phyloP scores from a whole-genome alignment of 2,329 filamentous ascomycete genomes.

The Alternaria triticimaculans region DNA sequence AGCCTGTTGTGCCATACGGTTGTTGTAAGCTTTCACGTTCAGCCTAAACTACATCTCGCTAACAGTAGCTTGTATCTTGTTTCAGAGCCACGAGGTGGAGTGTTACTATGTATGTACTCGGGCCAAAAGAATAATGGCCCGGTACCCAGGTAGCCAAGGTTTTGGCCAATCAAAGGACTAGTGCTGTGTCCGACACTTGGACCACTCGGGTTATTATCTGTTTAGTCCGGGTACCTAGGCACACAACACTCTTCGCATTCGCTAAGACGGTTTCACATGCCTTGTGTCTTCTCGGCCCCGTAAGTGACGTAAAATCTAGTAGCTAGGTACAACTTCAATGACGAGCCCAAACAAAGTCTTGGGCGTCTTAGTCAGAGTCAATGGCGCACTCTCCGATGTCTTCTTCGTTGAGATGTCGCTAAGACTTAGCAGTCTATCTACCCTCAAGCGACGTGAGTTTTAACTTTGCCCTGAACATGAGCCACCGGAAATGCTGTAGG shows the following conservation, averaged over 20 bases:
- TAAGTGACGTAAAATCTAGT: neutral
- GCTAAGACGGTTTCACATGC: neutral
- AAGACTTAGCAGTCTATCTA: neutral
- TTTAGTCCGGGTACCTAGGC: neutral
- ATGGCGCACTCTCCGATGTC: neutral
- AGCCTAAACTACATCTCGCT: constrained; percentile 1
- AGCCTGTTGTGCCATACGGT: neutral
- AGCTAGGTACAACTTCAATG: neutral
- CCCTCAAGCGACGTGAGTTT: neutral
- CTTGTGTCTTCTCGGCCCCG: neutral
- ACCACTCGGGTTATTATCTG: neutral
- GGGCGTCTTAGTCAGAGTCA: neutral
- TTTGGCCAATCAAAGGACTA: neutral
- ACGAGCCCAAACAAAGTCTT: neutral
- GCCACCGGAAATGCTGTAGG: neutral
- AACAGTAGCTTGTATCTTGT: neutral
- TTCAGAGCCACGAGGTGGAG: neutral
- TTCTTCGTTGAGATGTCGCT: neutral
- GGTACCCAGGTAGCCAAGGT: neutral
- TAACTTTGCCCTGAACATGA: neutral
- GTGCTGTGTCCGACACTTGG: neutral
- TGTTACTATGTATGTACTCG: neutral
- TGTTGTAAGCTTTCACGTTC: neutral
- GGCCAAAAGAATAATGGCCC: neutral
- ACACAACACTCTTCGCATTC: neutral